Base-by-base conservation (phyloP, 495 filamentous ascomycete genomes). In the Bombardia bombarda region DNA sequence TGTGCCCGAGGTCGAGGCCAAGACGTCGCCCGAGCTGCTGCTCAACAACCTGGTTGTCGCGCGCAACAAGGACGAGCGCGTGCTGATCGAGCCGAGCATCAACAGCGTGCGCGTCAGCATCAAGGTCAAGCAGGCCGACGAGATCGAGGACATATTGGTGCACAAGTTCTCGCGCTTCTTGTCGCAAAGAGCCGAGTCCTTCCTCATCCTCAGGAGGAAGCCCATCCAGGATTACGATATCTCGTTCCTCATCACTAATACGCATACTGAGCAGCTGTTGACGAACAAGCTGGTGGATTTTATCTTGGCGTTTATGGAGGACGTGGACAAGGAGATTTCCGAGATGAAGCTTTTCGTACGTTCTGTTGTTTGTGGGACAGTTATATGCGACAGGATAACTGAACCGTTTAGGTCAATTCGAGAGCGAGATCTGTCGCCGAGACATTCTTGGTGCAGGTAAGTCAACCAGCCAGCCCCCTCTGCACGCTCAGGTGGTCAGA, bases 301-400 rank as follows among this genome's bases (percentile, higher is more conserved):
- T 56, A 92, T 97, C 46, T 94, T 99, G 46, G 82, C 95, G 50
- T 97, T 96, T 60, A 96, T 97, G 90, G 90, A 97, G 67, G 93
- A 99, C 57, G 92, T 97, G 22, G 92, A 97, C 58, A 97, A 97
- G 71, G 93, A 99, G 65, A 97, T 97, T 40, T 97, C 90, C 1
- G 93, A 97, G 66, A 96, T 97, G 92, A 99, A 99, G 78, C 79
- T 99, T 48, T 99, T 97, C 66, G 90, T 97, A 79, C 38, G 87
- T 74, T 17, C 17, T 35, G 19, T 39, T 43, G 30, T 50, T 26
- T n/a, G 2, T 7, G 19, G 32, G n/a, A 24, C 17, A n/a, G 3
- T 10, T 20, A 40, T 25, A 8, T 24, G 40, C 17, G 28, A 17
- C 9, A 7, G 24, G 31, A 17, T 62, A 32, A 59, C 61, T 13